Evolutionary conservation across 2,329 filamentous ascomycete genomes (phyloP).

Genomic region (Aspergillus hortae): DNA sequence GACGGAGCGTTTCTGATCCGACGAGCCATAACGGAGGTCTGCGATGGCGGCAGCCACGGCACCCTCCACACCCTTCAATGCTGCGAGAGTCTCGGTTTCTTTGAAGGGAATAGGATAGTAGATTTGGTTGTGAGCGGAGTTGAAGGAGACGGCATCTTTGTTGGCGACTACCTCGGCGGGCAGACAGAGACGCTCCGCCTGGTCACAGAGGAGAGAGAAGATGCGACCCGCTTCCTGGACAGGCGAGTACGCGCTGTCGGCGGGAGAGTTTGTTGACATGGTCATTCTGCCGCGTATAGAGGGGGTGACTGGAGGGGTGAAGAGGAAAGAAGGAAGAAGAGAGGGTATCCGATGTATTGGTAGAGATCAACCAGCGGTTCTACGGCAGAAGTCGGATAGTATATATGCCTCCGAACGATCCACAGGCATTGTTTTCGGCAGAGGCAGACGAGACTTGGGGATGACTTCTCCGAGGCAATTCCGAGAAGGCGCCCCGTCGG

Average conservation of each 20-base stretch:
- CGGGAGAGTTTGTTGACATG: conserved; percentile 15
- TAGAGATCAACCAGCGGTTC: background rate
- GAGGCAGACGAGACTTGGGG: conserved; percentile 1
- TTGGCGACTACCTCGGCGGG: conserved; percentile 29
- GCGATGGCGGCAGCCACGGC: conserved; percentile 59
- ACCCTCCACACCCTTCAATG: conserved; percentile 59
- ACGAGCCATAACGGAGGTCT: conserved; percentile 49
- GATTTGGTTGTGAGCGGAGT: conserved; percentile 33
- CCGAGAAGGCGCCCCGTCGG: conserved; percentile 15
- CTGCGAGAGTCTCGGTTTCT: conserved; percentile 51
- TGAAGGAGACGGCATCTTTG: conserved; percentile 35
- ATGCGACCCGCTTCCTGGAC: conserved; percentile 36
- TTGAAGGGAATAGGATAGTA: conserved; percentile 49
- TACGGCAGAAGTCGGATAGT: background rate
- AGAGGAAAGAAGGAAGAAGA: background rate
- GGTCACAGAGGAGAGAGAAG: conserved; percentile 33
- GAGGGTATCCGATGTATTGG: background rate
- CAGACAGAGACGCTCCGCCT: conserved; percentile 30
- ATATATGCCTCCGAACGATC: background rate
- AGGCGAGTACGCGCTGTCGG: conserved; percentile 27
- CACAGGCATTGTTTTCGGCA: background rate
- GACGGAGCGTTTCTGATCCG: conserved; percentile 34
- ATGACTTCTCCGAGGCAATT: conserved; percentile 10
- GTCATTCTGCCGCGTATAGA: background rate
- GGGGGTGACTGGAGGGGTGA: background rate